These are phyloP conservation scores for Tripterygium wilfordii DNA, from an alignment of 177 flowering plant genomes.

Conservation along the genomic window DNA sequence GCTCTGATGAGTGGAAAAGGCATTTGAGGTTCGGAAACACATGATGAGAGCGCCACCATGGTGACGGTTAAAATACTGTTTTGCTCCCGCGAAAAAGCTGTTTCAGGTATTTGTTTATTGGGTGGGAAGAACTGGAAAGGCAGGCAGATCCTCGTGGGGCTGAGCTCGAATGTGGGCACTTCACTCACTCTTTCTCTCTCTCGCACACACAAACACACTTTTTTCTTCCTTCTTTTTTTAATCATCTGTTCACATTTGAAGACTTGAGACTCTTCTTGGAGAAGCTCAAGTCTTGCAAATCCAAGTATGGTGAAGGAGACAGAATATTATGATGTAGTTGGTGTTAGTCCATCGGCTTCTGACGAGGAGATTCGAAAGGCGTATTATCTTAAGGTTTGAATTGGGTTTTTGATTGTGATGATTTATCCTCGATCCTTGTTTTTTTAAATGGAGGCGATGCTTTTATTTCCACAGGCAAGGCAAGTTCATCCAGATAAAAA, in stretches of 20 bases:
- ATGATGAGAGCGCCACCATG: conserved; percentile 11
- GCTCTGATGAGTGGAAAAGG: too few relatives aligned
- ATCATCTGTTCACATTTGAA: too few relatives aligned
- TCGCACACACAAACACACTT: neutral
- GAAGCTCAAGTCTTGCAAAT: neutral
- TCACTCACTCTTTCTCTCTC: neutral
- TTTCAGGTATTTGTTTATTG: conserved; percentile 23
- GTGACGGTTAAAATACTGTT: conserved; percentile 33
- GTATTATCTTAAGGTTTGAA: conserved; percentile 74
- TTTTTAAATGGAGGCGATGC: neutral
- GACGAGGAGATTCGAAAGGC: conserved; percentile 89
- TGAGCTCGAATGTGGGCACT: too few relatives aligned
- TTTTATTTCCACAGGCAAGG: conserved; percentile 53
- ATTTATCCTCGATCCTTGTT: too few relatives aligned
- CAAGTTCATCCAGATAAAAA: conserved; percentile 96
- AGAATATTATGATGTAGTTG: conserved; percentile 82
- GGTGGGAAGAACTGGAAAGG: conserved; percentile 38
- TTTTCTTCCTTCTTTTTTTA: neutral
- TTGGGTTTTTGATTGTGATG: too few relatives aligned
- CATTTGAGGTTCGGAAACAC: neutral
- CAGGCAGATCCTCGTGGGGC: conserved; percentile 24
- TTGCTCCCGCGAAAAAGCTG: conserved; percentile 32
- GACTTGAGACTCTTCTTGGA: too few relatives aligned
- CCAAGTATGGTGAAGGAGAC: conserved; percentile 71
- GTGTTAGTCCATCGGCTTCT: conserved; percentile 62